A percentile compares a stretch with the other conserved stretches of the same genome.
phyloP scores from a whole-genome alignment of 2,329 filamentous ascomycete genomes.

The Neonectria faginata region DNA sequence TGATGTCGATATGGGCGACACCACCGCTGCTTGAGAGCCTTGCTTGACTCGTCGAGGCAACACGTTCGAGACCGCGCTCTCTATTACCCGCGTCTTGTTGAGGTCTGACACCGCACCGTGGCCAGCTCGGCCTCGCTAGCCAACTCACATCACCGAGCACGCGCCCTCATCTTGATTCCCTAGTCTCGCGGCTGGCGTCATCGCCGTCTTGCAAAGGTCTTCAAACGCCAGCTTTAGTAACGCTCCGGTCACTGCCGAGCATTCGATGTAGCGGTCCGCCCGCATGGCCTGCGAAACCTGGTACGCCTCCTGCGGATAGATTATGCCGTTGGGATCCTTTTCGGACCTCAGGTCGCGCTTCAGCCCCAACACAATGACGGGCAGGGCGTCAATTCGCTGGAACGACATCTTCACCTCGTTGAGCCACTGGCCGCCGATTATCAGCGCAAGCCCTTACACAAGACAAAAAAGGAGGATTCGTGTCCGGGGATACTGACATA shows the following conservation, averaged over 20 bases:
- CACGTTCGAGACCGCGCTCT: not conserved
- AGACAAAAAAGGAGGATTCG: not conserved
- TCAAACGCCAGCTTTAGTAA: conserved; percentile 68
- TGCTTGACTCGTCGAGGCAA: conserved; percentile 10
- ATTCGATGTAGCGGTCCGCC: conserved; percentile 73
- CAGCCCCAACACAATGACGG: conserved; percentile 68
- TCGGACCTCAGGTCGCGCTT: conserved; percentile 71
- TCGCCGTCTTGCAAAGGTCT: conserved; percentile 69
- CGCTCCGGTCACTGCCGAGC: conserved; percentile 71
- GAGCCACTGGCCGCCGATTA: conserved; percentile 63
- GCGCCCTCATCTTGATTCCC: conserved; percentile 68
- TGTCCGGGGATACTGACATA: conserved; percentile 56
- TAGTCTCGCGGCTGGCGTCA: conserved; percentile 57
- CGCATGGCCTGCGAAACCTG: conserved; percentile 67
- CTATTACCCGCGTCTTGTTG: not conserved
- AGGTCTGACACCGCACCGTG: not conserved
- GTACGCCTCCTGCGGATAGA: conserved; percentile 72
- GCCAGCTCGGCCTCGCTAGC: not conserved
- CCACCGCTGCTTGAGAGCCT: conserved; percentile 40
- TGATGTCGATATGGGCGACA: conserved; percentile 55
- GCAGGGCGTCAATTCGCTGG: conserved; percentile 59
- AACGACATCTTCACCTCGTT: conserved; percentile 65
- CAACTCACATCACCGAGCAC: conserved; percentile 62
- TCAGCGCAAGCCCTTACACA: not conserved
- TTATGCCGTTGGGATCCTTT: conserved; percentile 68